Percentiles rank a stretch among this genome's conserved stretches.
Evolutionary conservation across 495 filamentous ascomycete genomes (phyloP).

Genomic region (Niebla homalea): DNA sequence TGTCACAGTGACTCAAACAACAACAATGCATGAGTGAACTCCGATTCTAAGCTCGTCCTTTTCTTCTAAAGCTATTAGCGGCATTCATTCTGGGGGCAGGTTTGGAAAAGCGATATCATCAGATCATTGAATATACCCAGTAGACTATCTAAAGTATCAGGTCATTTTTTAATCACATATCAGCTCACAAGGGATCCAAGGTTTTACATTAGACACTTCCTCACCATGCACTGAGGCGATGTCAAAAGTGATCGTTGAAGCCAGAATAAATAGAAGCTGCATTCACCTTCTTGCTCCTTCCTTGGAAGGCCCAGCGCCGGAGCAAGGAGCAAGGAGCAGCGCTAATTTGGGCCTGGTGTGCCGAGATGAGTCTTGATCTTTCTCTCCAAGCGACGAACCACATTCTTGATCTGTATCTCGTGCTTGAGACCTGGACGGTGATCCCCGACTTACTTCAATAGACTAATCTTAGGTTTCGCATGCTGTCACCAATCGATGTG

Average conservation of each 20-base stretch:
- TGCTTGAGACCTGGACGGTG: background rate
- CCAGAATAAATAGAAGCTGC: background rate
- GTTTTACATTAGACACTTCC: background rate
- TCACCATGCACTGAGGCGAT: background rate
- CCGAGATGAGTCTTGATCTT: too few species aligned
- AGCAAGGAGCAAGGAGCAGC: background rate
- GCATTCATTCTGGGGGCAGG: background rate
- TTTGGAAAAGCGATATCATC: constrained; percentile 2
- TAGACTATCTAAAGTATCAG: background rate
- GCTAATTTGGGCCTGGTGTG: too few species aligned
- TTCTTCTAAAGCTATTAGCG: background rate
- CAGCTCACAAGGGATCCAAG: background rate
- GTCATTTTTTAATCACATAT: background rate
- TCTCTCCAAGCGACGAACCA: background rate
- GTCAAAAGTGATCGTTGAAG: background rate
- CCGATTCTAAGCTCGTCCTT: background rate
- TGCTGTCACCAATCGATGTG: background rate
- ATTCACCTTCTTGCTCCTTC: background rate
- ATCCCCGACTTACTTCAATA: background rate
- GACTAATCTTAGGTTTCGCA: too few species aligned
- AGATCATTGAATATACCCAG: constrained; percentile 2
- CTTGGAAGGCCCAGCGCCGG: background rate
- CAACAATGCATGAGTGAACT: background rate
- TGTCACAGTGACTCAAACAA: background rate
- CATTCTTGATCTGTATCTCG: background rate